Percentiles rank a stretch among this genome's conserved stretches.
Evolutionary conservation across 1,284 basidiomycete genomes (phyloP).

Genomic region (Cystobasidiaceae sp.): DNA sequence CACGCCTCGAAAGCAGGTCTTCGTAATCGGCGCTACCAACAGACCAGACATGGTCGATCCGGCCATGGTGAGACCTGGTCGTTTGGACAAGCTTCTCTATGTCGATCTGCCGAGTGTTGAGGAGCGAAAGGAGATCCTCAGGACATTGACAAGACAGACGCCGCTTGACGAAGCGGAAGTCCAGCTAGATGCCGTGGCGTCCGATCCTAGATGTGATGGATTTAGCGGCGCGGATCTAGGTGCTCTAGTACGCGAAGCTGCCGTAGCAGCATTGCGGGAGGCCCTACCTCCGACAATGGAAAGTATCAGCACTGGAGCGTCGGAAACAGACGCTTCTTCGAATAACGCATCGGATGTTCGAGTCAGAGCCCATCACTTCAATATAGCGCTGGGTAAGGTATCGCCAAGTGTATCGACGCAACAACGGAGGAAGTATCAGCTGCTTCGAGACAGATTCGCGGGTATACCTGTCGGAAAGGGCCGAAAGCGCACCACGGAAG

Average conservation of each 20-base stretch:
- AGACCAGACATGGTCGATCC: slow-evolving; percentile 99
- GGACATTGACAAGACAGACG: slow-evolving; percentile 66
- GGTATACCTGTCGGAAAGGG: slow-evolving; percentile 52
- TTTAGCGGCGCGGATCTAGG: slow-evolving; percentile 87
- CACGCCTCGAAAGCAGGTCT: slow-evolving; percentile 81
- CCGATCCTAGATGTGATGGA: slow-evolving; percentile 61
- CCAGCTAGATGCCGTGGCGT: slow-evolving; percentile 52
- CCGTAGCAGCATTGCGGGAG: slow-evolving; percentile 71
- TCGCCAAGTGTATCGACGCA: slow-evolving; percentile 74
- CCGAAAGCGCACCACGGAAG: background rate
- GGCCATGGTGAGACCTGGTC: slow-evolving; percentile 93
- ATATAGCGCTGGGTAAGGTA: slow-evolving; percentile 70
- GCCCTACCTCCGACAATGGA: slow-evolving; percentile 57
- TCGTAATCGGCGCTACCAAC: slow-evolving; percentile 95
- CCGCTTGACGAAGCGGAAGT: slow-evolving; percentile 56
- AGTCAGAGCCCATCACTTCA: slow-evolving; percentile 62
- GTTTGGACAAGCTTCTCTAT: slow-evolving; percentile 92
- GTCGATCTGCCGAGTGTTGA: slow-evolving; percentile 76
- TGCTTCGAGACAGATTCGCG: slow-evolving; percentile 70
- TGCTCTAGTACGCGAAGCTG: slow-evolving; percentile 81
- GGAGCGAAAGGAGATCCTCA: slow-evolving; percentile 81
- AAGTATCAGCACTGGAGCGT: slow-evolving; percentile 46
- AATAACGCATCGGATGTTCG: slow-evolving; percentile 44
- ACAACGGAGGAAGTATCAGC: slow-evolving; percentile 77
- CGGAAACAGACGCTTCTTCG: slow-evolving; percentile 42